Base-by-base conservation (phyloP, 2,329 filamentous ascomycete genomes). In the Nemania bipapillata region DNA sequence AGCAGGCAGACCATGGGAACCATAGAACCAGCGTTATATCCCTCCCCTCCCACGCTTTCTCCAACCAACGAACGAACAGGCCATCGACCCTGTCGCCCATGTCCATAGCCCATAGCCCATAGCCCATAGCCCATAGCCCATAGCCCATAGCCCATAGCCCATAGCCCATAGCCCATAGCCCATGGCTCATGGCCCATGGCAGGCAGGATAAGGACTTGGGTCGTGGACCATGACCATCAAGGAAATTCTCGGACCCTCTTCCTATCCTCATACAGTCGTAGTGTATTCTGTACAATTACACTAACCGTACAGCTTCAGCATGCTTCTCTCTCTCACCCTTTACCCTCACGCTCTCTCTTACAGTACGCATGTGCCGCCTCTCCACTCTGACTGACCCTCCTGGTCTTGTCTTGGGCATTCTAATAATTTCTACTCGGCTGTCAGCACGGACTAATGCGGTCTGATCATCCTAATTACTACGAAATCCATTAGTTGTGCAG, bases 381-480 rank as follows among this genome's bases (percentile, higher is more conserved):
- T 65, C 65, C 70, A 65, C 64, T 60, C 32, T 56, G 56, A 63
- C 32, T 56, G 56, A 54, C 56, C 61, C 64, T n/a, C 53, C 54
- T 52, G 40, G 42, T 47, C 45, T 66, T 30, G 26, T n/a, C 32
- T 52, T 30, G 32, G 15, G 15, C 37, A 28, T 20, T 54, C 35
- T 53, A 47, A 63, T 67, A 65, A 70, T 63, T 70, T 53, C 65
- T 61, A 53, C 47, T 49, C 63, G 63, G 63, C 61, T 64, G 70
- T 65, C 70, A 72, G 68, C 70, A 72, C 70, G 61, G 64, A 68
- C 53, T 65, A 32, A 57, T 70, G 49, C 47, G 49, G 61, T 68
- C 70, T 71, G 66, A 71, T 71, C 67, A 57, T 65, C 71, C 68
- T 70, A 69, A 73, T 72, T 71, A 72, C 73, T 66, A 70, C 71